Evolutionary conservation across 208 protist genomes (phyloP).

Genomic region (Naegleria gruberi): DNA sequence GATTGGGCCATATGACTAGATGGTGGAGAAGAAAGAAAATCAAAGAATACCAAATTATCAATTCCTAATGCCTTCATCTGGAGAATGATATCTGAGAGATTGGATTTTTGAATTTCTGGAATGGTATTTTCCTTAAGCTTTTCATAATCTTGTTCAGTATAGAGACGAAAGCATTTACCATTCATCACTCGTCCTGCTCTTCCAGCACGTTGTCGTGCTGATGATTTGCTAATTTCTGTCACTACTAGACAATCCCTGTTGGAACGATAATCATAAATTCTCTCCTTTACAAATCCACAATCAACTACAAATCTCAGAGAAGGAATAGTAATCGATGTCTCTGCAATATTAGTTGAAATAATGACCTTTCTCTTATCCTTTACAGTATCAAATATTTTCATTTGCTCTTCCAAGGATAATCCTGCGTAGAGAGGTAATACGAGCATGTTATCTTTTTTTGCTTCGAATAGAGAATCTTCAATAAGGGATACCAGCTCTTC

Average conservation of each 20-base stretch:
- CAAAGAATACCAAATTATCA: conserved; percentile 74
- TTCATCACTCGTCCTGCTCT: conserved; percentile 72
- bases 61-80: conserved; percentile 70
- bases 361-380: conserved; percentile 51
- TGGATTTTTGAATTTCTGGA: conserved; percentile 74
- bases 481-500: conserved; percentile 31
- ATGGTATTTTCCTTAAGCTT: conserved; percentile 66
- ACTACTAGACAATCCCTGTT: conserved; percentile 90
- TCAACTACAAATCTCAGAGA: conserved; percentile 75
- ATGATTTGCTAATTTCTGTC: conserved; percentile 80
- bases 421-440: conserved; percentile 31
- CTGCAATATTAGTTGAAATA: conserved; percentile 66
- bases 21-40: conserved; percentile 90
- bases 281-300: conserved; percentile 57
- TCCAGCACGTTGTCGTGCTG: conserved; percentile 79
- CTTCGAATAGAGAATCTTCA: background rate
- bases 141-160: conserved; percentile 48
- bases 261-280: conserved; percentile 68
- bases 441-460: conserved; percentile 41
- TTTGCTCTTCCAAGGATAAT: background rate
- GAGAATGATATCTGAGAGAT: conserved; percentile 63
- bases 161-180: conserved; percentile 76
- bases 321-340: conserved; percentile 68
- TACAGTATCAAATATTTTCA: conserved; percentile 31
- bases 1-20: conserved; percentile 71